Percentiles rank a stretch among this genome's conserved stretches.
Conservation (phyloP, 352 stramenopile species). For the Peronospora destructor region DNA sequence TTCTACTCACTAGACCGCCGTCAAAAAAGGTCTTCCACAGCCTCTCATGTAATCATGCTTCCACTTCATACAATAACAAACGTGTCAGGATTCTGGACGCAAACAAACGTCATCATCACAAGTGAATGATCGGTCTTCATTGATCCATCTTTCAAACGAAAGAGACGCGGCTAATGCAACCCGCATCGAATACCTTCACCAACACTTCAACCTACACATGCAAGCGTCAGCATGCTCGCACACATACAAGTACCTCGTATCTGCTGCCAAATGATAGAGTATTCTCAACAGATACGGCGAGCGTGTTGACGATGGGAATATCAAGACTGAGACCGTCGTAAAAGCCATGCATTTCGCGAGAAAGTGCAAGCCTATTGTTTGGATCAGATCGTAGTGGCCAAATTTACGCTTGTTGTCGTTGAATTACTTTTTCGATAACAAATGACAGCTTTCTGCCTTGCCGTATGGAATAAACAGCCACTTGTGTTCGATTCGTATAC, state of each 20-base stretch:
- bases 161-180: constrained; percentile 8
- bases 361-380: constrained; percentile 7
- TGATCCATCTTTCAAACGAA: constrained; percentile 15
- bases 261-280: constrained; percentile 10
- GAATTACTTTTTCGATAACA: constrained; percentile 5
- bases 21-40: constrained; percentile 3
- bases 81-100: constrained; percentile 4
- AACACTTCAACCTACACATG: constrained; percentile 8
- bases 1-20: too few relatives aligned
- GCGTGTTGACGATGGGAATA: constrained; percentile 13
- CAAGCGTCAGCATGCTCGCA: constrained; percentile 4
- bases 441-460: constrained; percentile 11
- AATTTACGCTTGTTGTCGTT: constrained; percentile 4
- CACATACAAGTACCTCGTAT: constrained; percentile 11
- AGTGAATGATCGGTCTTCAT: constrained; percentile 10
- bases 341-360: constrained; percentile 6
- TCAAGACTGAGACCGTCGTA: constrained; percentile 5
- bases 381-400: constrained; percentile 4
- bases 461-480: background rate
- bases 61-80: constrained; percentile 7
- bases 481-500: constrained; percentile 4
- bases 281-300: constrained; percentile 9
- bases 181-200: constrained; percentile 11
- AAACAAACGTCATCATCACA: constrained; percentile 13
- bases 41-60: constrained; percentile 2